Conservation (phyloP, 306 rosid species). For the Lablab purpureus region DNA sequence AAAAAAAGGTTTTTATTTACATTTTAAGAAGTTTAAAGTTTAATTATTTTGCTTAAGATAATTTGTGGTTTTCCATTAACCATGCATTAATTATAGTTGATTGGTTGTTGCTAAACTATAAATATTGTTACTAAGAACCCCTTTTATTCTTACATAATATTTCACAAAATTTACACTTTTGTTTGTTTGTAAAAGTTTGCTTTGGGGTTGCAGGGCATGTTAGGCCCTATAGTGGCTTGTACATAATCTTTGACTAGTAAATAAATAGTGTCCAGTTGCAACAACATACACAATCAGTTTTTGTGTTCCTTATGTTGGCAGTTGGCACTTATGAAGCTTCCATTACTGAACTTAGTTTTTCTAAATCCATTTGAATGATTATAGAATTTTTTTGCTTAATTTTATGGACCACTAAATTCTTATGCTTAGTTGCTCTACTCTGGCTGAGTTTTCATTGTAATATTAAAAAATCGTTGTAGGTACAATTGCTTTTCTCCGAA, state of each 20-base stretch:
- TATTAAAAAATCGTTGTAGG: slow-evolving; percentile 57
- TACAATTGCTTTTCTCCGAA: slow-evolving; percentile 89
- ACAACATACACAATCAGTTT: background rate
- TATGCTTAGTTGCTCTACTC: slow-evolving; percentile 24
- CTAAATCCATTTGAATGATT: slow-evolving; percentile 27
- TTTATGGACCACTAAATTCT: slow-evolving; percentile 12
- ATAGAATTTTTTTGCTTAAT: slow-evolving; percentile 20
- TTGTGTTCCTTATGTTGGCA: slow-evolving; percentile 16
- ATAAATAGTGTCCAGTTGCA: background rate
- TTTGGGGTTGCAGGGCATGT: background rate
- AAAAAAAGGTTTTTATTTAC: slow-evolving; percentile 19
- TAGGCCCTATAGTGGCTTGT: background rate
- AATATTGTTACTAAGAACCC: background rate
- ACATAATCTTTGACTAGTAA: background rate
- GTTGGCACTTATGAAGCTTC: slow-evolving; percentile 28
- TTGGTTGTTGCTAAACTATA: background rate
- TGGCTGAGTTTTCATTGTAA: slow-evolving; percentile 14
- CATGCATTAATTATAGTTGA: background rate
- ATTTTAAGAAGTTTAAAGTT: background rate
- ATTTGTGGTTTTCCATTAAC: background rate
- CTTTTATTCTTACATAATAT: background rate
- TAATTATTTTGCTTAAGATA: background rate
- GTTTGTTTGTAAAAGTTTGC: background rate
- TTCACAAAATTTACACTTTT: background rate
- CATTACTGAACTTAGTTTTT: background rate